Base-by-base conservation (phyloP, 2,329 filamentous ascomycete species). In the Colletotrichum cordylinicola region DNA sequence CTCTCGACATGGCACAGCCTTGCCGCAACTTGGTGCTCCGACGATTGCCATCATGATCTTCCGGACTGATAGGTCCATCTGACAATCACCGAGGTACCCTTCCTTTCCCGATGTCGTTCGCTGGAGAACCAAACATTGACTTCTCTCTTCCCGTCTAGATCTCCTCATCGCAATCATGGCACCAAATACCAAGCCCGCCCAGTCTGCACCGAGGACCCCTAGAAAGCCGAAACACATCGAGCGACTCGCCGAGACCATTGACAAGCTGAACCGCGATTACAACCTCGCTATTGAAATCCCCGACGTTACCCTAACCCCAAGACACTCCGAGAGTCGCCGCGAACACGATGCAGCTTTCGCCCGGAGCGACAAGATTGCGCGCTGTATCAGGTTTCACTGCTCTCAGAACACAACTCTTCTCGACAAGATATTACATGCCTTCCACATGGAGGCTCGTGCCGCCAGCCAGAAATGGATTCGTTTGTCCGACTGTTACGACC, bases 221-320 rank as follows among this genome's bases (percentile, higher is more conserved):
- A 67, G 8, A 29, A 75, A 68, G 29, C 35, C 56, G 2, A 72
- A 16, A 6, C 62, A 67, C 5, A 52, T 8, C 64, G 64, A 68
- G 18, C 55, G 4, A 24, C 37, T 66, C 21, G 18, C 15, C 21
- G 43, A 70, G 16, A 39, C 56, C 24, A 55, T 68, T 15, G 78
- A 79, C 77, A 78, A 48, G 48, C 35, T 61, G 13, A 72, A 77
- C 27, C 52, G 35, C 37, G 67, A 75, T n/a, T 75, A 71, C 29
- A 75, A 69, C 4, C 29, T 60, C 21, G 70, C 72, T 24, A 76
- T 78, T 33, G 62, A 76, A 16, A 16, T 61, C n/a, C 27, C 61
- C 0, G 56, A 77, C 24, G 37, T n/a, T 5, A 70, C 58, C 18
- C 39, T 70, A 1, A 65, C 75, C 16, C 68, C 75, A 9, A n/a